Evolutionary conservation across 1,284 basidiomycete species (phyloP).

Genomic region (Marasmius fiardii): DNA sequence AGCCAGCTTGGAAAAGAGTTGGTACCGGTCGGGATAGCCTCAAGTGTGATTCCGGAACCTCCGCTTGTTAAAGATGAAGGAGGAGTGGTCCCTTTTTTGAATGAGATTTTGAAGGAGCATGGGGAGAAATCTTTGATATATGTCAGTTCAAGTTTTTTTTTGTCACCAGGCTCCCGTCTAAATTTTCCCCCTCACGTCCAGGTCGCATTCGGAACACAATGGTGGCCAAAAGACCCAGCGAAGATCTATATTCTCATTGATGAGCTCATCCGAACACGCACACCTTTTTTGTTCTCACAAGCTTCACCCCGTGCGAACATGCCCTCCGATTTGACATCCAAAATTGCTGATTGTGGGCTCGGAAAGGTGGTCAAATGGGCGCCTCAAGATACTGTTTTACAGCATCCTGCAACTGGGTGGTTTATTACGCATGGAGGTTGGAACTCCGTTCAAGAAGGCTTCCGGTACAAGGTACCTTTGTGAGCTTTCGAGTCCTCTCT

Average conservation of each 20-base stretch:
- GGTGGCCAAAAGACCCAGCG: constrained; percentile 16
- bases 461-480: constrained; percentile 9
- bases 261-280: constrained; percentile 15
- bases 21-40: neutral
- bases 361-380: constrained; percentile 17
- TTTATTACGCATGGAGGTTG: constrained; percentile 22
- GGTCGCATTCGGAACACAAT: constrained; percentile 23
- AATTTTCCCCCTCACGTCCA: constrained; percentile 1
- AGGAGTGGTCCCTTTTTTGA: constrained; percentile 15
- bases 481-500: neutral
- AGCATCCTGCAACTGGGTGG: constrained; percentile 23
- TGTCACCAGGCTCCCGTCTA: too few species aligned
- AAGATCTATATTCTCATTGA: constrained; percentile 19
- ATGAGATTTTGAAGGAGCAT: constrained; percentile 11
- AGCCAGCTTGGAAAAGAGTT: neutral
- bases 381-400: constrained; percentile 22
- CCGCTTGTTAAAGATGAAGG: neutral
- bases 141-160: constrained; percentile 9
- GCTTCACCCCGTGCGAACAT: neutral
- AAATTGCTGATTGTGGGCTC: constrained; percentile 14
- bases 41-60: neutral
- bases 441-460: constrained; percentile 16
- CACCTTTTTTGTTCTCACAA: constrained; percentile 15
- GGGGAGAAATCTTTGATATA: constrained; percentile 18
- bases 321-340: constrained; percentile 7